These are phyloP conservation scores for Macadamia integrifolia DNA, from an alignment of 164 flowering plant species.

Conservation along the genomic window DNA sequence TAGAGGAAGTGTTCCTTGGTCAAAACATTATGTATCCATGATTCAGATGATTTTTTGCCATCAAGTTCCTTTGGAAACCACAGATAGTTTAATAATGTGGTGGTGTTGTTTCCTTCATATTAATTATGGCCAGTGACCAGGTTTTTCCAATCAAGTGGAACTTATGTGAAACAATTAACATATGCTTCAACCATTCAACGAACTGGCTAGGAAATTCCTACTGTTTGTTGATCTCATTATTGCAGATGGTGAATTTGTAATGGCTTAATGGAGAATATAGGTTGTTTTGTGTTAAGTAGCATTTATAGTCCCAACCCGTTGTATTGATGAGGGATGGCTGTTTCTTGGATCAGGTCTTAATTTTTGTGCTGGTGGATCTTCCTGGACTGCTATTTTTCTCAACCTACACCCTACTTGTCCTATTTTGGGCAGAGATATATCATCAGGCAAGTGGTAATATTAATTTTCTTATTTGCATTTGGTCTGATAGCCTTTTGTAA, in stretches of 20 bases:
- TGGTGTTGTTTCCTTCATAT: neutral
- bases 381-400: slow-evolving; percentile 92
- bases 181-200: neutral
- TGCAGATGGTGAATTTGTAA: neutral
- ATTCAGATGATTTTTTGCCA: no score
- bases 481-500: neutral
- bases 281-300: neutral
- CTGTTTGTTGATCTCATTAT: neutral
- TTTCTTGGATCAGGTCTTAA: slow-evolving; percentile 49
- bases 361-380: slow-evolving; percentile 59
- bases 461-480: slow-evolving; percentile 1
- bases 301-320: neutral
- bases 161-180: neutral
- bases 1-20: no score
- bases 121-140: neutral
- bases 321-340: slow-evolving; percentile 12
- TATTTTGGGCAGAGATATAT: slow-evolving; percentile 99
- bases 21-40: no score
- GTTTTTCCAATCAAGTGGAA: neutral
- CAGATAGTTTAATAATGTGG: no score
- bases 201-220: neutral
- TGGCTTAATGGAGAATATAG: neutral
- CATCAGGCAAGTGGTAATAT: slow-evolving; percentile 62
- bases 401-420: slow-evolving; percentile 88
- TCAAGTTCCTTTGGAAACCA: no score